Conservation (phyloP, 2,329 filamentous ascomycete genomes). For the Graphiopsis chlorocephala region DNA sequence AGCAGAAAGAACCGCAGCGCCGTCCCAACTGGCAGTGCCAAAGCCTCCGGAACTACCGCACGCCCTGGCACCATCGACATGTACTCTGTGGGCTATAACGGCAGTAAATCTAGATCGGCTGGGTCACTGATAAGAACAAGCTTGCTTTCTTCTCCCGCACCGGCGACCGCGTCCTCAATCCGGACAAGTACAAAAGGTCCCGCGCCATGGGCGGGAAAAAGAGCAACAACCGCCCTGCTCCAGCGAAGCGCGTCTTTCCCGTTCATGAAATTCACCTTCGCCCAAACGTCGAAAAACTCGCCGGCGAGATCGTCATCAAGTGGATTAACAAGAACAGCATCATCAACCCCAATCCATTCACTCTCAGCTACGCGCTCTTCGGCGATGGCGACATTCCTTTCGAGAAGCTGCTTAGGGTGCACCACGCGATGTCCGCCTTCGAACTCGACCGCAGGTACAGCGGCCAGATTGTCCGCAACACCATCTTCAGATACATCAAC, state of each 20-base stretch:
- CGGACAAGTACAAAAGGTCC: not conserved
- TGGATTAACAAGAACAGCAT: not conserved
- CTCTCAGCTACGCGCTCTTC: not conserved
- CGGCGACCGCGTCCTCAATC: not conserved
- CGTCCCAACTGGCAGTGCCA: not conserved
- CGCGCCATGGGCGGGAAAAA: not conserved
- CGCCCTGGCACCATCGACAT: not conserved
- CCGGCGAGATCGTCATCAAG: not conserved
- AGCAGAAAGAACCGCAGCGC: not conserved
- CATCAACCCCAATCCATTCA: not conserved
- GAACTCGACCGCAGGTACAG: conserved; percentile 4
- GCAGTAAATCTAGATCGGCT: not conserved
- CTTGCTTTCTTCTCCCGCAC: not conserved
- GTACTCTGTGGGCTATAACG: not conserved
- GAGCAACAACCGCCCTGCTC: not conserved
- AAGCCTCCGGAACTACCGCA: not conserved
- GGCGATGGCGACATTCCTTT: not conserved
- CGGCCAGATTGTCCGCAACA: conserved; percentile 17
- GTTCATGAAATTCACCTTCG: not conserved
- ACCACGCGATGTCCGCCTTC: conserved; percentile 14
- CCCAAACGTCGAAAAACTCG: not conserved
- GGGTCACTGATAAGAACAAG: not conserved
- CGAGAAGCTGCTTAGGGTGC: not conserved
- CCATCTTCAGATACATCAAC: conserved; percentile 17
- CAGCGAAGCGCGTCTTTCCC: not conserved